Evolutionary conservation across 2,329 filamentous ascomycete species (phyloP).

Genomic region (Penicillium sp.): DNA sequence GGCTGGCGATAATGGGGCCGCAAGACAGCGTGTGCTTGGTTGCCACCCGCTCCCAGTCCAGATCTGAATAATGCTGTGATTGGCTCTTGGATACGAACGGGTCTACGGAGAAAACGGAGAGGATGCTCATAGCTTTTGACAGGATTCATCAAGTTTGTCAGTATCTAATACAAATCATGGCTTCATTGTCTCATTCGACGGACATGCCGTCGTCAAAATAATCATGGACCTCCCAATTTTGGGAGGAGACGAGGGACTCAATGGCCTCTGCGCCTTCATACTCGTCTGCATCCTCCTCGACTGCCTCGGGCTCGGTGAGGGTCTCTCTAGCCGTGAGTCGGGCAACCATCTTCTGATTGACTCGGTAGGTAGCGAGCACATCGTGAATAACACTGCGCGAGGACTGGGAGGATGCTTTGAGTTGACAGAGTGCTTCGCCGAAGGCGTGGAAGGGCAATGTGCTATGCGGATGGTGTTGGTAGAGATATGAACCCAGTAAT

Average conservation of each 20-base stretch:
- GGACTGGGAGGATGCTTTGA: slow-evolving; percentile 28
- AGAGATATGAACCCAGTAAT: slow-evolving; percentile 41
- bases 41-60: background rate
- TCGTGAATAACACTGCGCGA: slow-evolving; percentile 28
- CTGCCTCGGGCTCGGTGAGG: slow-evolving; percentile 8
- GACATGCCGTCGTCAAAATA: slow-evolving; percentile 22
- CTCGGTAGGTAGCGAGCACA: slow-evolving; percentile 30
- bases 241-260: slow-evolving; percentile 25
- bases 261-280: slow-evolving; percentile 33
- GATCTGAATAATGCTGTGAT: background rate
- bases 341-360: slow-evolving; percentile 31
- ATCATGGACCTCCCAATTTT: slow-evolving; percentile 18
- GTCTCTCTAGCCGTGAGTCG: slow-evolving; percentile 26
- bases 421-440: slow-evolving; percentile 33
- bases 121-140: background rate
- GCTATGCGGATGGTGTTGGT: slow-evolving; percentile 22
- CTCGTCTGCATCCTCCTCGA: slow-evolving; percentile 15
- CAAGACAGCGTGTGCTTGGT: background rate
- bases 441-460: slow-evolving; percentile 33
- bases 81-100: no score
- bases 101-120: no score
- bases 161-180: slow-evolving; percentile 13
- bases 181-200: slow-evolving; percentile 21
- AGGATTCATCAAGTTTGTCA: background rate
- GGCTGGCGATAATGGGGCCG: background rate